Percentiles rank a stretch among this genome's conserved stretches.
These are phyloP conservation scores for Metarhizium robertsii DNA, from an alignment of 2,329 filamentous ascomycete genomes.

Conservation along the genomic window DNA sequence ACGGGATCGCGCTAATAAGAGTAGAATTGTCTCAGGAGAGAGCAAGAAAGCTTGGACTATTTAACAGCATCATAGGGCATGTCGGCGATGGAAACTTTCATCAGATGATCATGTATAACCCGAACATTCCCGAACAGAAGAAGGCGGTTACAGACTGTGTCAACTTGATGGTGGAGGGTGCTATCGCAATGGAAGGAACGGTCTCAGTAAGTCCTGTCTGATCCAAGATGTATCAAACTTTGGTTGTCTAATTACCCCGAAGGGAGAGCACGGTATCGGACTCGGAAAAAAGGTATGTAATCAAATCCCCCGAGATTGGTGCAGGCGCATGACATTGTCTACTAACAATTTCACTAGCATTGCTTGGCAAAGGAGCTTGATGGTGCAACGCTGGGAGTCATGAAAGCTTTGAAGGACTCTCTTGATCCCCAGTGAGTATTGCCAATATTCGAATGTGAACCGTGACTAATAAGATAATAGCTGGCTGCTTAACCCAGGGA, in stretches of 20 bases:
- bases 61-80: conserved; percentile 60
- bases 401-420: conserved; percentile 55
- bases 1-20: neutral
- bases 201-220: conserved; percentile 45
- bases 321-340: neutral
- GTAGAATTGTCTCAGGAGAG: conserved; percentile 55
- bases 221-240: neutral
- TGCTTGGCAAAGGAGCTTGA: conserved; percentile 56
- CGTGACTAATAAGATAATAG: conserved; percentile 14
- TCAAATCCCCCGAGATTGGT: conserved; percentile 2
- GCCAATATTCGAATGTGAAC: neutral
- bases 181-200: conserved; percentile 62
- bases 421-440: conserved; percentile 43
- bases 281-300: conserved; percentile 57
- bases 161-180: conserved; percentile 60
- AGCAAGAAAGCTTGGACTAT: conserved; percentile 51
- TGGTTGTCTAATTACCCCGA: neutral
- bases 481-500: conserved; percentile 62
- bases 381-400: conserved; percentile 51
- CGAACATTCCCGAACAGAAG: conserved; percentile 47
- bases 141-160: conserved; percentile 48
- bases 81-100: conserved; percentile 72
- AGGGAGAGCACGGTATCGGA: conserved; percentile 61
- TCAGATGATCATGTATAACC: conserved; percentile 32
- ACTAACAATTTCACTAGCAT: conserved; percentile 13